A percentile compares a stretch with the other conserved stretches of the same genome.
These are phyloP conservation scores for Sherardia arvensis DNA, from an alignment of 257 asterid species.

Conservation along the genomic window DNA sequence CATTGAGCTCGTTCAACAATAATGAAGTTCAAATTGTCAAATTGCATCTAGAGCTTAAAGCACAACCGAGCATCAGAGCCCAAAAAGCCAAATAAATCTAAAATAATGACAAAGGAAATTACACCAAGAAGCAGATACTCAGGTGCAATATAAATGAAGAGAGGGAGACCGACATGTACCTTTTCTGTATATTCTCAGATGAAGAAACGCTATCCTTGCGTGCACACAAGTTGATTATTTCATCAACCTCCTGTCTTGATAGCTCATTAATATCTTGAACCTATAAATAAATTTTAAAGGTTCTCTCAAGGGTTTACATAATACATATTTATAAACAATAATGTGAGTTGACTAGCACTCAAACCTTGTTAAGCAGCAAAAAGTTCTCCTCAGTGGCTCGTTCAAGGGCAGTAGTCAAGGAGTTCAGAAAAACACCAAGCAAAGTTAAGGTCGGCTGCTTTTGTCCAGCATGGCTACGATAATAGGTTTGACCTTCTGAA, in stretches of 20 bases:
- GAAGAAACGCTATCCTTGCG: constrained; percentile 47
- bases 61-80: not conserved
- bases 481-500: constrained; percentile 42
- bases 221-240: constrained; percentile 54
- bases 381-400: constrained; percentile 75
- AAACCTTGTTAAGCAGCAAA: constrained; percentile 78
- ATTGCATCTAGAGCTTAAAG: not conserved
- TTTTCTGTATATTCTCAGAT: constrained; percentile 66
- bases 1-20: not conserved
- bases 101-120: not conserved
- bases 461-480: constrained; percentile 44
- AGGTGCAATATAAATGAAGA: not conserved
- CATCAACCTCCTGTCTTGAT: constrained; percentile 95
- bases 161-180: constrained; percentile 30
- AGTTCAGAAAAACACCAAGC: constrained; percentile 53
- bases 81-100: not conserved
- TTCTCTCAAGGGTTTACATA: not conserved
- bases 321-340: not conserved
- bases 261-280: constrained; percentile 90
- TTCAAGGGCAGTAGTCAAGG: constrained; percentile 58
- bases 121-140: not conserved
- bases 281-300: constrained; percentile 28
- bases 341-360: constrained; percentile 1
- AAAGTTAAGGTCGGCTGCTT: constrained; percentile 66
- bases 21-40: not conserved